Conservation (phyloP, 352 stramenopile genomes). For the Globisporangium cylindrosporum region DNA sequence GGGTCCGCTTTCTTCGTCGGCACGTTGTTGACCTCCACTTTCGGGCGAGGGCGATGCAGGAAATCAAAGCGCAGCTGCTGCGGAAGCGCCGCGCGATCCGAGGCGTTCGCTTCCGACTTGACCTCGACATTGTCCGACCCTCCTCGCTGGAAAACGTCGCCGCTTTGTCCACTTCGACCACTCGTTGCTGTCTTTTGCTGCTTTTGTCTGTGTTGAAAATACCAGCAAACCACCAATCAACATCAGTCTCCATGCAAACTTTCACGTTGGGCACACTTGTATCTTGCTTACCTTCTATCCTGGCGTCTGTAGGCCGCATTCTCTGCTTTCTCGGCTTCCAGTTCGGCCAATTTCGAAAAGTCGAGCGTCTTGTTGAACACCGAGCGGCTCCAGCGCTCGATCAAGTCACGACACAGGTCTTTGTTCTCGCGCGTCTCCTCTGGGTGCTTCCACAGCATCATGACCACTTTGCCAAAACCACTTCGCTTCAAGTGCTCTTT, state of each 20-base stretch:
- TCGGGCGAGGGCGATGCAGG: constrained; percentile 76
- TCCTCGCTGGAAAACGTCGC: constrained; percentile 50
- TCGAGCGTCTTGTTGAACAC: constrained; percentile 89
- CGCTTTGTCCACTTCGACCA: constrained; percentile 23
- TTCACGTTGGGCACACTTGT: neutral
- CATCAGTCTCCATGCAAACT: neutral
- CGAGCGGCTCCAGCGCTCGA: constrained; percentile 85
- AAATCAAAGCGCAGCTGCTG: constrained; percentile 82
- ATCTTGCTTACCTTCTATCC: constrained; percentile 27
- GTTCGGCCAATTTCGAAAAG: constrained; percentile 81
- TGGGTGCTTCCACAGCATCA: constrained; percentile 86
- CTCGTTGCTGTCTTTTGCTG: constrained; percentile 42
- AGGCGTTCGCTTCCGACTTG: constrained; percentile 38
- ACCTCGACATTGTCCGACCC: constrained; percentile 25
- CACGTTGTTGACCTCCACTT: constrained; percentile 67
- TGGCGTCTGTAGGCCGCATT: constrained; percentile 69
- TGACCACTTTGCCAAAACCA: constrained; percentile 86
- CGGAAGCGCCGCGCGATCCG: constrained; percentile 68
- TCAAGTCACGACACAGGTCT: constrained; percentile 77
- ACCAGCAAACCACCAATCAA: neutral
- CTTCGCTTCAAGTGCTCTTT: constrained; percentile 89
- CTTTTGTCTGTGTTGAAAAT: constrained; percentile 22
- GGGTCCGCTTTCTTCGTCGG: constrained; percentile 62
- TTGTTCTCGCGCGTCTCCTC: constrained; percentile 87
- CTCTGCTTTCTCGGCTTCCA: constrained; percentile 84